These are phyloP conservation scores for Hymenoscyphus fructigenus DNA, from an alignment of 2,329 filamentous ascomycete species.

Conservation along the genomic window DNA sequence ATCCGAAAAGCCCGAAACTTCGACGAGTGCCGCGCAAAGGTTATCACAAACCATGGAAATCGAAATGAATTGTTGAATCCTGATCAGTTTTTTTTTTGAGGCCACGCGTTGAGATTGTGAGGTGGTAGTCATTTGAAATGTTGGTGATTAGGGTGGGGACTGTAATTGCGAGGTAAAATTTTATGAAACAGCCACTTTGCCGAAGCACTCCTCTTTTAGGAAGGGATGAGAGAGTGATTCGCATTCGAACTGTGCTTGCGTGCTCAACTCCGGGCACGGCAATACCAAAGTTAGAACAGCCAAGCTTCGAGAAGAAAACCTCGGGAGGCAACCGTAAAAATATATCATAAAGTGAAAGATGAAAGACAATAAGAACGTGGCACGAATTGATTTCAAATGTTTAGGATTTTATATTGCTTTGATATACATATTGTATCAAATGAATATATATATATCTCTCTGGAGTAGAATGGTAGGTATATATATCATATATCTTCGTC, in stretches of 20 bases:
- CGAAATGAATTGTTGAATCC: not conserved
- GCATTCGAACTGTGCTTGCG: too few species aligned
- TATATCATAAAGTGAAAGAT: not conserved
- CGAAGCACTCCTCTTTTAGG: too few species aligned
- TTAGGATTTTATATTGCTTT: not conserved
- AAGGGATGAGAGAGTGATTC: too few species aligned
- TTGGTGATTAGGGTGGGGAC: not conserved
- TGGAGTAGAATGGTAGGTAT: slow-evolving; percentile 1
- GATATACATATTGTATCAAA: not conserved
- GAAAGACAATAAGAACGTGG: not conserved
- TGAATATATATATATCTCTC: not conserved
- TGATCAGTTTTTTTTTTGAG: not conserved
- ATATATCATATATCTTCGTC: slow-evolving; percentile 1
- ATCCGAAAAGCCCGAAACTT: not conserved
- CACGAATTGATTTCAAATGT: not conserved
- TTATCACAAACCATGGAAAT: not conserved
- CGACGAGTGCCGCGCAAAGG: not conserved
- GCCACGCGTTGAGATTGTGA: not conserved
- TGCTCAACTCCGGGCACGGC: too few species aligned
- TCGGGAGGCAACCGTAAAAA: too few species aligned
- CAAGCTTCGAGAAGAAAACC: too few species aligned
- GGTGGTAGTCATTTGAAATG: not conserved
- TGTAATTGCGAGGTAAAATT: not conserved
- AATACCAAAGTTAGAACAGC: too few species aligned
- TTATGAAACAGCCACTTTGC: not conserved